Evolutionary conservation across 345 rosid genomes (phyloP).

Genomic region (Pugionium dolabratum): DNA sequence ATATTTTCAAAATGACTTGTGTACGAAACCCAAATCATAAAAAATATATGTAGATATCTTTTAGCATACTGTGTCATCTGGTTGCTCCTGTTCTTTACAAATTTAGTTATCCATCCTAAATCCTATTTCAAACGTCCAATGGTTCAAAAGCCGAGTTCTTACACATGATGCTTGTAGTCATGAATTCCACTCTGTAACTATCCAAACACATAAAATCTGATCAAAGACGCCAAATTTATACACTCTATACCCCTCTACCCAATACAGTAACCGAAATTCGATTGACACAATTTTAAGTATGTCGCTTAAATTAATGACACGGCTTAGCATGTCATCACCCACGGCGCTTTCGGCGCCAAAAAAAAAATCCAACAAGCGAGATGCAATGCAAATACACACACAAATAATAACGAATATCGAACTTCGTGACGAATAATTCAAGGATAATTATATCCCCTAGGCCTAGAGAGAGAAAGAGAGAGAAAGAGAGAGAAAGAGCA

Average conservation of each 20-base stretch:
- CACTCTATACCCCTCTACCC: constrained; percentile 3
- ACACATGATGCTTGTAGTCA: constrained; percentile 2
- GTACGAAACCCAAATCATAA: no score
- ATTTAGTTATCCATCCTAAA: background rate
- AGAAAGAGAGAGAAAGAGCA: constrained; percentile 15
- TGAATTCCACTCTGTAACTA: constrained; percentile 12
- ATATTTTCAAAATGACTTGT: no score
- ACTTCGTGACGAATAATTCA: constrained; percentile 10
- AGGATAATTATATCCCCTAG: background rate
- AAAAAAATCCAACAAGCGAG: background rate
- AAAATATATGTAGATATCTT: no score
- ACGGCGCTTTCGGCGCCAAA: background rate
- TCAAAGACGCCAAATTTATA: constrained; percentile 9
- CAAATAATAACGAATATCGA: constrained; percentile 1
- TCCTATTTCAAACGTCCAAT: background rate
- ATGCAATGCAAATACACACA: constrained; percentile 7
- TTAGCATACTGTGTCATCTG: no score
- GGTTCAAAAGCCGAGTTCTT: background rate
- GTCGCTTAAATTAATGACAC: background rate
- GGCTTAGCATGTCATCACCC: constrained; percentile 3
- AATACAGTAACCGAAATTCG: background rate
- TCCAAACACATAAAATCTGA: constrained; percentile 6
- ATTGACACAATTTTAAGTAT: background rate
- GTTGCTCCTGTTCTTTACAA: background rate
- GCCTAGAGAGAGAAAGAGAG: constrained; percentile 1